Evolutionary conservation across 257 asterid genomes (phyloP).

Genomic region (Rauvolfia tetraphylla): DNA sequence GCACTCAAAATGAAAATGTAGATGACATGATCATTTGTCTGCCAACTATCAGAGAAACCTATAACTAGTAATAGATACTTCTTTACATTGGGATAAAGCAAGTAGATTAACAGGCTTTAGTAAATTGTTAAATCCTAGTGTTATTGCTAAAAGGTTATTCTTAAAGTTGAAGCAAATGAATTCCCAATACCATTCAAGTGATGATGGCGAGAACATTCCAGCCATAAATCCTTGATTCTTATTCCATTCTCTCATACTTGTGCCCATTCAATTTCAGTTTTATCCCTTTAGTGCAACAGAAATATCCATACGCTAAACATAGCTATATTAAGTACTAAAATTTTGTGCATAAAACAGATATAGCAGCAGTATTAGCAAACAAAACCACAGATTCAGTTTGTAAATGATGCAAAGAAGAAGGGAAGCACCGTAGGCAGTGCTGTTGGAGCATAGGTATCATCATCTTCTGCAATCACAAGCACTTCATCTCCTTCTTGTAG

Average conservation of each 20-base stretch:
- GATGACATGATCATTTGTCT: background rate
- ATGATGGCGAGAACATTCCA: background rate
- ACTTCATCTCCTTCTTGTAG: conserved; percentile 85
- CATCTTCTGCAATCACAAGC: conserved; percentile 94
- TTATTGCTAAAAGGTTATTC: background rate
- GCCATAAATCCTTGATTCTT: background rate
- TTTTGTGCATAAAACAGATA: background rate
- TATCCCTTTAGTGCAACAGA: background rate
- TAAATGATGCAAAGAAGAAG: conserved; percentile 30
- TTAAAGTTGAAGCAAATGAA: conserved; percentile 4
- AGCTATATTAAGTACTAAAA: background rate
- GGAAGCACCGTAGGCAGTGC: conserved; percentile 68
- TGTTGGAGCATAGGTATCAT: conserved; percentile 76
- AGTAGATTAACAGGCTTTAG: background rate
- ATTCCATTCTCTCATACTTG: background rate
- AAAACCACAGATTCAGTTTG: background rate
- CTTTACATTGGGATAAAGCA: background rate
- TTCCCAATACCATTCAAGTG: background rate
- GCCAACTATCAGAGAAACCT: background rate
- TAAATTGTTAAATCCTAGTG: background rate
- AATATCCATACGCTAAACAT: background rate
- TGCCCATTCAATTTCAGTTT: background rate
- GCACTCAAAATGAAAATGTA: background rate
- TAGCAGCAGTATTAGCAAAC: background rate
- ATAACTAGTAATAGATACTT: background rate